A percentile compares a stretch with the other conserved stretches of the same genome.
Conservation (phyloP, 805 yeast genomes). For the Saccharomyces kudriavzevii region DNA sequence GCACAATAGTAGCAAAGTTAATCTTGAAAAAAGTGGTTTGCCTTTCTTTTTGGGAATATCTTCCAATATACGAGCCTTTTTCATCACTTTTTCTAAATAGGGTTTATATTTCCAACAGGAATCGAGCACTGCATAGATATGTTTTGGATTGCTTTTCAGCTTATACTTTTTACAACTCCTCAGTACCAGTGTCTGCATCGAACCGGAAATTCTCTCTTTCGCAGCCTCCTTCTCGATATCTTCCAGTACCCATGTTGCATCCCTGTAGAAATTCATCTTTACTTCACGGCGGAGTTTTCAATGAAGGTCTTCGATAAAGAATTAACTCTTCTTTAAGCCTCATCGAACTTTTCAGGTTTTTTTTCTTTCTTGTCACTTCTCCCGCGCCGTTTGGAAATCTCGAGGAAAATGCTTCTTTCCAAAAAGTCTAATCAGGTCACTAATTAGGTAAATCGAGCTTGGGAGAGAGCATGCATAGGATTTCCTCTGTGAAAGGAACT, state of each 20-base stretch:
- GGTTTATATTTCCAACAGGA: constrained; percentile 69
- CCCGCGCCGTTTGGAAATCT: neutral
- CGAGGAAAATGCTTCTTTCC: neutral
- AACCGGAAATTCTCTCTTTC: constrained; percentile 37
- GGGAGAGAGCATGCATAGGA: neutral
- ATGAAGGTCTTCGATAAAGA: neutral
- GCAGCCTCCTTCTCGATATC: constrained; percentile 25
- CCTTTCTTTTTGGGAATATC: constrained; percentile 38
- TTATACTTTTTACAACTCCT: constrained; percentile 40
- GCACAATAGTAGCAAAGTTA: constrained; percentile 45
- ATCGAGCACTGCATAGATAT: constrained; percentile 73
- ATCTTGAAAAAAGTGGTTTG: constrained; percentile 37
- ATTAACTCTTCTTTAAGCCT: neutral
- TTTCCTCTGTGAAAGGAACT: neutral
- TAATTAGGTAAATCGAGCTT: neutral
- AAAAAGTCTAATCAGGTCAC: neutral
- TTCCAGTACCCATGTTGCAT: constrained; percentile 34
- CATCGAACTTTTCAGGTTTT: neutral
- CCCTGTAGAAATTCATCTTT: constrained; percentile 32
- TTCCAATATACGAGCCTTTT: constrained; percentile 56
- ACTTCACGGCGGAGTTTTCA: neutral
- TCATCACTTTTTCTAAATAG: constrained; percentile 53
- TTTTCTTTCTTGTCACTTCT: neutral
- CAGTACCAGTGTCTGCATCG: constrained; percentile 46
- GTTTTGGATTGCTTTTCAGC: constrained; percentile 66